Percentiles rank a stretch among this genome's conserved stretches.
Conservation (phyloP, 306 rosid species). For the Canavalia gladiata region DNA sequence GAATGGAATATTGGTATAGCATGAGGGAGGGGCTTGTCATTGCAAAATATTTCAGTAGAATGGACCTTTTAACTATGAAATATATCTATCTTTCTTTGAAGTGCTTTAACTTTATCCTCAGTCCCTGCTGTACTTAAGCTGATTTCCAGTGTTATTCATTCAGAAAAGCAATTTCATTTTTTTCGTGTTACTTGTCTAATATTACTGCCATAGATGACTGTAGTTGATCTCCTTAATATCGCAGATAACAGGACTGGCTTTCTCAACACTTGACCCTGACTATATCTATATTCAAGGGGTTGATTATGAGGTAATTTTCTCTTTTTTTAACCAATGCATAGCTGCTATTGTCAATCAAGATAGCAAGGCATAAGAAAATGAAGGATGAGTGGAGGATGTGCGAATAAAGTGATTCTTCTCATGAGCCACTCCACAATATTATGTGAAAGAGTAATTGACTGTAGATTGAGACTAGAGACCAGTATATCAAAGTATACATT, state of each 20-base stretch:
- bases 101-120: conserved; percentile 35
- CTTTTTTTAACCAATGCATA: conserved; percentile 1
- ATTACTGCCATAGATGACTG: conserved; percentile 28
- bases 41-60: conserved; percentile 4
- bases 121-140: conserved; percentile 3
- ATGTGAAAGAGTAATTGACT: neutral
- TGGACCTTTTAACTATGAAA: conserved; percentile 11
- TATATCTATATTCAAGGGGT: conserved; percentile 87
- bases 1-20: neutral
- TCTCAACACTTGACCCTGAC: conserved; percentile 78
- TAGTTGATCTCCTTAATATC: conserved; percentile 32
- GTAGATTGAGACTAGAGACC: conserved; percentile 14
- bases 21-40: neutral
- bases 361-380: conserved; percentile 16
- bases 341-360: conserved; percentile 6
- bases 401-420: neutral
- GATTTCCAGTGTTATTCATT: conserved; percentile 3
- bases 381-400: conserved; percentile 13
- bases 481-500: conserved; percentile 17
- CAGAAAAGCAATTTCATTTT: neutral
- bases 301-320: conserved; percentile 79
- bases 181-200: conserved; percentile 2
- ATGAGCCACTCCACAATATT: neutral
- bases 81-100: neutral
- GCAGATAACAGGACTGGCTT: conserved; percentile 90